phyloP scores from a whole-genome alignment of 2,329 filamentous ascomycete species.

The Diaporthe citri region DNA sequence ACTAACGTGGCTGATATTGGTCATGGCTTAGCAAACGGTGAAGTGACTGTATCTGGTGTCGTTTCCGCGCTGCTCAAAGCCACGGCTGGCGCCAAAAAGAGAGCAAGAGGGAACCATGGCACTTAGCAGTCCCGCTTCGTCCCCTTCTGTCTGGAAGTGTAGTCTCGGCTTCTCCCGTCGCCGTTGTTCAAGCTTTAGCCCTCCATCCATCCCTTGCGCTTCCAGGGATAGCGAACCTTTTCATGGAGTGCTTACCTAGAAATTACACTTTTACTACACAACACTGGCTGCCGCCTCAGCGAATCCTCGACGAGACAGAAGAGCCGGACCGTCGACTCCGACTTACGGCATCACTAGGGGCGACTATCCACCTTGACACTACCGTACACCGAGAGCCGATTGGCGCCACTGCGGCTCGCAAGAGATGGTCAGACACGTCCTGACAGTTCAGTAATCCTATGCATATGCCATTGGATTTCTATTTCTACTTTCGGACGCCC shows the following conservation, averaged over 20 bases:
- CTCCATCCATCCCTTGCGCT: neutral
- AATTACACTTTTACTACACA: slow-evolving; percentile 5
- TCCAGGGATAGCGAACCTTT: neutral
- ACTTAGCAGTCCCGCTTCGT: neutral
- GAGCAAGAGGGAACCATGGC: neutral
- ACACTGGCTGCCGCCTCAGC: neutral
- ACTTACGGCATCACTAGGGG: slow-evolving; percentile 14
- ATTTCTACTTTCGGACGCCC: slow-evolving; percentile 16
- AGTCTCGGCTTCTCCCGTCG: neutral
- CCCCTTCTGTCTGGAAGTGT: neutral
- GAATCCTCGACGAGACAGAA: neutral
- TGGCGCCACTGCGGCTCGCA: slow-evolving; percentile 4
- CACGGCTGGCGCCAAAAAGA: neutral
- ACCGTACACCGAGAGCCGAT: slow-evolving; percentile 14
- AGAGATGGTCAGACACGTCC: slow-evolving; percentile 2
- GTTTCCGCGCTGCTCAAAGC: neutral
- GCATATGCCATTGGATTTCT: slow-evolving; percentile 9
- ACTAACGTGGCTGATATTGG: slow-evolving; percentile 9
- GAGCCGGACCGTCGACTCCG: slow-evolving; percentile 10
- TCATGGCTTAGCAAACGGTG: neutral
- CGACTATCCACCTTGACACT: slow-evolving; percentile 18
- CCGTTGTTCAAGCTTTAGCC: neutral
- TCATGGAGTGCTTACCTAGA: neutral
- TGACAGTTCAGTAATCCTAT: slow-evolving; percentile 1
- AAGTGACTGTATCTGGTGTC: neutral